Base-by-base conservation (phyloP, 495 filamentous ascomycete genomes). In the Aspergillus egyptiacus region DNA sequence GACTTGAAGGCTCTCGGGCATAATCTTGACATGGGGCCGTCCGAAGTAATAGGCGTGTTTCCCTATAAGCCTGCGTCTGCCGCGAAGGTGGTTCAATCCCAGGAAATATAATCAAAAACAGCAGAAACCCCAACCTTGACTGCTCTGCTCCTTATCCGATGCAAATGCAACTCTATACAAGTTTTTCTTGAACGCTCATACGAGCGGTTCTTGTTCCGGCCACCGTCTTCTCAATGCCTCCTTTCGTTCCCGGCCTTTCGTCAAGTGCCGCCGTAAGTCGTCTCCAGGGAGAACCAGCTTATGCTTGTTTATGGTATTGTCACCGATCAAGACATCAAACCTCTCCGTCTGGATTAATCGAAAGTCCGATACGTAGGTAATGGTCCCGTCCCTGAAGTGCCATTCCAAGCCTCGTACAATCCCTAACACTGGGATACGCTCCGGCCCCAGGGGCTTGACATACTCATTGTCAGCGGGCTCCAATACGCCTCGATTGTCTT, bases 281-380 rank as follows among this genome's bases (percentile, higher is more conserved):
- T 20, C 1, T 14, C 44, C 44, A 2, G 19, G 9, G 2, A 11
- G 3, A 0, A 37, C 13, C 32, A 47, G 22, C 14, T 10, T 2
- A 28, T 47, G n/a, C 15, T 27, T 6, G 2, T 10, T 28, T 11
- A 47, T 33, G 17, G 44, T 47, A 7, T 47, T 13, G 7, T 23
- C 14, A 18, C 44, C 32, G 11, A 37, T 37, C 44, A 47, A 30
- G 13, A 47, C 34, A n/a, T 47, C 44, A 24, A 5, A 47, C 13
- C 13, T 4, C 0, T 34, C 22, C 32, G 30, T 47, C 4, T 37
- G 1, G 19, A 47, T 35, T 24, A 47, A 8, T 19, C 15, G 19
- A n/a, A 47, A 47, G 19, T 37, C 22, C 0, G 20, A 19, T 28
- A 1, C 5, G 3, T 37, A 47, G 3, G 44, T 47, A 2, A 11